Evolutionary conservation across 83 land plant genomes (phyloP).

Genomic region (Isoetes engelmannii): DNA sequence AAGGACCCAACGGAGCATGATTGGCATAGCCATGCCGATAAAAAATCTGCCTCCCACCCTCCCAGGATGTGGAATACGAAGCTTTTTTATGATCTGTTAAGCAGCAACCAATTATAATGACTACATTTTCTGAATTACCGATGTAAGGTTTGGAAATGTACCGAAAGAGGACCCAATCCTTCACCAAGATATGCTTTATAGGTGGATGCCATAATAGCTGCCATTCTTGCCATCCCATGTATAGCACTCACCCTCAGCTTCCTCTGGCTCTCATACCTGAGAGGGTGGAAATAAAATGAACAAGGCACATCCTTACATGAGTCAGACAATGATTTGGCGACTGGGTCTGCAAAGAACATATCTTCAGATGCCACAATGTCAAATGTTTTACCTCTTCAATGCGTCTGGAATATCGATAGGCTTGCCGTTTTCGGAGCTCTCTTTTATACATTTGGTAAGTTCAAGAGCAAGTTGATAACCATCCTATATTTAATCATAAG

Average conservation of each 20-base stretch:
- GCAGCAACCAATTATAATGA: background rate
- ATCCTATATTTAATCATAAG: no score
- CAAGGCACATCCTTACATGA: no score
- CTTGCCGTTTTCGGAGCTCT: no score
- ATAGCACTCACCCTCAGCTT: constrained; percentile 69
- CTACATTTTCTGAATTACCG: background rate
- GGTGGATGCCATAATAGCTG: constrained; percentile 90
- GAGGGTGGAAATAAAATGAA: no score
- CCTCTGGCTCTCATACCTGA: constrained; percentile 67
- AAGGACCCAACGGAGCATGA: constrained; percentile 86
- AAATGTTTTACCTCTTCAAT: no score
- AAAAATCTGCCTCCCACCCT: constrained; percentile 79
- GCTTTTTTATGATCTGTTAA: constrained; percentile 54
- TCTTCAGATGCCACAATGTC: no score
- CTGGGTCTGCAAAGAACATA: no score
- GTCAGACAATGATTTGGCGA: no score
- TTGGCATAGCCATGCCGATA: constrained; percentile 65
- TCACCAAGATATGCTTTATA: constrained; percentile 87
- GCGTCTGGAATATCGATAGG: no score
- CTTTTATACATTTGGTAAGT: no score
- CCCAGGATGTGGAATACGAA: constrained; percentile 93
- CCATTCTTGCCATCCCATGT: constrained; percentile 87
- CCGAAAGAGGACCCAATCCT: constrained; percentile 43
- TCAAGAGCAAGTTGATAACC: no score
- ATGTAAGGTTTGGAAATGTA: background rate